Conservation (phyloP, 225 moss, liverwort and hornwort genomes). For the Pleurozium schreberi region DNA sequence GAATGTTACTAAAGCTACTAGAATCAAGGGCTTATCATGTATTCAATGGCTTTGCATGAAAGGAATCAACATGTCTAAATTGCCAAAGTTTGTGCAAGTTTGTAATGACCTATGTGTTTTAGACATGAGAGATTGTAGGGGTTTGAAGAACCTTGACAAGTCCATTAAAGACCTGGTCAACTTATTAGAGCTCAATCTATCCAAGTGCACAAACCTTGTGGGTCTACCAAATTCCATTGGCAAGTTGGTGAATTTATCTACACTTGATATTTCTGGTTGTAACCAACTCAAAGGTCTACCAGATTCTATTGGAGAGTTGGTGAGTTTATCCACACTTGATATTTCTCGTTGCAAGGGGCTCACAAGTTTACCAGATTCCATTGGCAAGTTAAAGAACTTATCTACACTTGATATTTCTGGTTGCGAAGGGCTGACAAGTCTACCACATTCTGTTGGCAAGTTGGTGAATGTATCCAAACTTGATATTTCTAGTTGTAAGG, state of each 20-base stretch:
- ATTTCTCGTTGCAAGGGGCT: rapidly evolving
- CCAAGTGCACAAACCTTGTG: rapidly evolving
- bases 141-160: background rate
- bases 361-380: background rate
- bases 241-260: background rate
- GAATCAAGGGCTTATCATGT: background rate
- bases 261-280: background rate
- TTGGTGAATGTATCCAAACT: too few relatives aligned
- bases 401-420: too few relatives aligned
- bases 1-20: too few relatives aligned
- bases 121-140: background rate
- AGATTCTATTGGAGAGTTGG: background rate
- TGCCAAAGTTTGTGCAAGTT: background rate
- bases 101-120: background rate
- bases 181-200: background rate
- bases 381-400: background rate
- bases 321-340: rapidly evolving
- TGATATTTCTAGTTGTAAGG: too few relatives aligned
- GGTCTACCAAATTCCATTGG: background rate
- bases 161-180: background rate
- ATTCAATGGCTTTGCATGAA: background rate
- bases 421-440: too few relatives aligned
- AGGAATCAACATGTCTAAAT: background rate
- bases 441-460: too few relatives aligned
- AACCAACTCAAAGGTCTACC: too few relatives aligned